phyloP scores from a whole-genome alignment of 2,329 filamentous ascomycete species.

The Exophiala lecanii-corni region DNA sequence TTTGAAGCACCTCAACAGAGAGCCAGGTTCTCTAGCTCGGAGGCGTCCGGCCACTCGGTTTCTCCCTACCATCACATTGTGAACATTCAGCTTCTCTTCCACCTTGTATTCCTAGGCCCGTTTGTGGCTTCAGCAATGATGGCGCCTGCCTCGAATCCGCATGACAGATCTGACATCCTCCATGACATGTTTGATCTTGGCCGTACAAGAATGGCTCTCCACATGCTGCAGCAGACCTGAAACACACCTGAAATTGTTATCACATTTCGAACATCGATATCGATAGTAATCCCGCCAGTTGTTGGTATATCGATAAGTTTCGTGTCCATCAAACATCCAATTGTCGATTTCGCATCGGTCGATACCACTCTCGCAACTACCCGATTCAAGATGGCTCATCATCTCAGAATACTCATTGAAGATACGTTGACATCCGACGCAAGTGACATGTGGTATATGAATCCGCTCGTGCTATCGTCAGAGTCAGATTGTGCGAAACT shows the following conservation, averaged over 20 bases:
- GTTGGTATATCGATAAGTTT: too few species aligned
- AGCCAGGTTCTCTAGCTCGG: background rate
- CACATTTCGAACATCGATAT: slow-evolving; percentile 23
- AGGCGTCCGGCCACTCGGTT: background rate
- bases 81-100: background rate
- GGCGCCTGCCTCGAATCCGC: background rate
- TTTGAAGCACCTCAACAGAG: background rate
- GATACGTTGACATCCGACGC: slow-evolving; percentile 22
- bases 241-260: slow-evolving; percentile 12
- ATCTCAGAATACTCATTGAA: slow-evolving; percentile 27
- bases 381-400: slow-evolving; percentile 28
- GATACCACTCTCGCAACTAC: slow-evolving; percentile 19
- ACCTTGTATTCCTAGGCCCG: background rate
- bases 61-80: background rate
- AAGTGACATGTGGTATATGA: slow-evolving; percentile 21
- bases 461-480: slow-evolving; percentile 22
- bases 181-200: background rate
- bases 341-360: slow-evolving; percentile 10
- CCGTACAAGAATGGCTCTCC: slow-evolving; percentile 15
- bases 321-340: slow-evolving; percentile 8
- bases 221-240: slow-evolving; percentile 27
- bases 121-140: background rate
- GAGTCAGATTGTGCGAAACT: background rate
- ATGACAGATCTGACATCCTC: background rate
- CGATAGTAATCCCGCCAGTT: background rate